Evolutionary conservation across 208 protist species (phyloP).

Genomic region (Crithidia brevicula): DNA sequence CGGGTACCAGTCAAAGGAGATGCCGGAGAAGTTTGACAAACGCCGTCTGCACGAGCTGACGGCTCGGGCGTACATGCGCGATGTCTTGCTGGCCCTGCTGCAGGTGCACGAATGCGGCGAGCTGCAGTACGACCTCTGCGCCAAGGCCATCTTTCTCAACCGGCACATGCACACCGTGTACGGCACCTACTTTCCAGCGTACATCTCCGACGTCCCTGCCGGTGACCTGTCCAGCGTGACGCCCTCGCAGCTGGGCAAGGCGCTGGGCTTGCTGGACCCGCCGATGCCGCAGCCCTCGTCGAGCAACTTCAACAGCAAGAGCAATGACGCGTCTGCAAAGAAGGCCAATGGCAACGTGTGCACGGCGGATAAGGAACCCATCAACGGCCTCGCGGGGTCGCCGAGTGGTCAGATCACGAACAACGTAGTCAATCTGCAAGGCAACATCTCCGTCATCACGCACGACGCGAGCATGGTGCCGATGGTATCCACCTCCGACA

Average conservation of each 20-base stretch:
- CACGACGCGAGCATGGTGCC: constrained; percentile 13
- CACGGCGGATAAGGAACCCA: constrained; percentile 18
- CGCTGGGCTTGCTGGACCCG: constrained; percentile 40
- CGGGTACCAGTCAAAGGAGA: constrained; percentile 49
- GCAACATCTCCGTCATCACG: constrained; percentile 14
- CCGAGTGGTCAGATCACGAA: neutral
- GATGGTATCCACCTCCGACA: constrained; percentile 1
- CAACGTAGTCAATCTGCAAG: neutral
- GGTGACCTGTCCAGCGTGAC: constrained; percentile 47
- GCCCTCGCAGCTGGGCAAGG: constrained; percentile 33
- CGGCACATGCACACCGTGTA: constrained; percentile 57
- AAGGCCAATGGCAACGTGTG: neutral
- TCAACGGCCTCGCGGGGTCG: neutral
- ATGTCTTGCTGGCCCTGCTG: constrained; percentile 82
- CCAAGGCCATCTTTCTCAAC: constrained; percentile 64
- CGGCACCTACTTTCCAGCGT: constrained; percentile 70
- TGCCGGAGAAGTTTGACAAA: constrained; percentile 53
- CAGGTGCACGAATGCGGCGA: constrained; percentile 74
- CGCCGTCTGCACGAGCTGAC: constrained; percentile 77
- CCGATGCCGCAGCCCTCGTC: constrained; percentile 20
- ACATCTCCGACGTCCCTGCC: constrained; percentile 74
- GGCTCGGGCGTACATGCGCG: constrained; percentile 68
- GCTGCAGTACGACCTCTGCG: constrained; percentile 78
- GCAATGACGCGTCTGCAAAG: neutral
- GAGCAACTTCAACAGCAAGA: neutral